These are phyloP conservation scores for Kodamaea kakaduensis DNA, from an alignment of 805 yeast genomes.

Conservation along the genomic window DNA sequence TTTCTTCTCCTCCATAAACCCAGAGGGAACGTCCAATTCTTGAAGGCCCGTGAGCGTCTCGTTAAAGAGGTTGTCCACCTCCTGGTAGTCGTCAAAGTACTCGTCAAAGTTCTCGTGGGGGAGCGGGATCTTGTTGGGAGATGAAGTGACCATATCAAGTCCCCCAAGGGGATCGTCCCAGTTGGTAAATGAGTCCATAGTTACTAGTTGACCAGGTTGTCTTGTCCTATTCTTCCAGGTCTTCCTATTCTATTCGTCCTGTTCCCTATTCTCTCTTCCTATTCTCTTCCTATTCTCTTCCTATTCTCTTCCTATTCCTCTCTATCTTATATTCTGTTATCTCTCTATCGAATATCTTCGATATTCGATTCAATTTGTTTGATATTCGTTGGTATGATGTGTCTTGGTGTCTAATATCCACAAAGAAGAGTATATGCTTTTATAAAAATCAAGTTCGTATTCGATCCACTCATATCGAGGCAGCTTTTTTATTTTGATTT, in stretches of 20 bases:
- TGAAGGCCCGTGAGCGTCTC: slow-evolving; percentile 53
- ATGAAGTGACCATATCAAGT: slow-evolving; percentile 12
- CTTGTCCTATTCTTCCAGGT: no score
- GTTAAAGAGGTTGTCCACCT: slow-evolving; percentile 50
- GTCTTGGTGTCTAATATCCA: neutral
- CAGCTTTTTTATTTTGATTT: slow-evolving; percentile 18
- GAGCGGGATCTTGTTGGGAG: slow-evolving; percentile 9
- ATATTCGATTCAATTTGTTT: no score
- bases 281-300: no score
- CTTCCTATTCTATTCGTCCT: no score
- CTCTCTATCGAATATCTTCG: no score
- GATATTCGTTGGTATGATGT: neutral
- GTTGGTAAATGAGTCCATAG: slow-evolving; percentile 21
- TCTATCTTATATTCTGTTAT: no score
- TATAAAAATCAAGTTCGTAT: slow-evolving; percentile 6
- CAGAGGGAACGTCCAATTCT: slow-evolving; percentile 61
- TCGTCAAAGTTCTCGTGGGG: slow-evolving; percentile 55
- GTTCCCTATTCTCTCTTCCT: no score
- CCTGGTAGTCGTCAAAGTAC: slow-evolving; percentile 40
- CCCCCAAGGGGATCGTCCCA: slow-evolving; percentile 26
- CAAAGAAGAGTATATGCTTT: slow-evolving; percentile 7
- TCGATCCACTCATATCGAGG: slow-evolving; percentile 4
- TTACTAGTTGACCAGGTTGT: no score
- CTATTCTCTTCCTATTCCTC: no score
- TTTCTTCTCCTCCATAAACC: slow-evolving; percentile 20